A percentile compares a stretch with the other conserved stretches of the same genome.
Evolutionary conservation across 192 early-diverging fungal genomes (phyloP).

Genomic region (Backusella luteola): DNA sequence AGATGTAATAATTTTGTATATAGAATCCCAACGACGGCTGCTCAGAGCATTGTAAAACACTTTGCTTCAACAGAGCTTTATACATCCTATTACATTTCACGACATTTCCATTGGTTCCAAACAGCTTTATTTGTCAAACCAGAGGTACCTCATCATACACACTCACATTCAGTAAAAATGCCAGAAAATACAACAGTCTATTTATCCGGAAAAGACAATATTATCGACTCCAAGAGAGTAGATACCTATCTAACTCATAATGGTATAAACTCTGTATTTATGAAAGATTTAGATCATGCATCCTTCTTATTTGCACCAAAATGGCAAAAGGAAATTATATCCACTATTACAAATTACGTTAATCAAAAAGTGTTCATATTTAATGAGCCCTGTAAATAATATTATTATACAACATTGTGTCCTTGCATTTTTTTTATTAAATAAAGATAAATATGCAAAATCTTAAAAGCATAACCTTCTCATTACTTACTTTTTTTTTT

Average conservation of each 20-base stretch:
- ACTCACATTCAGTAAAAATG: background rate
- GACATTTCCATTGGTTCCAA: constrained; percentile 51
- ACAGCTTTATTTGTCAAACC: constrained; percentile 36
- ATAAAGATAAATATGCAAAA: background rate
- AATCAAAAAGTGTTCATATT: background rate
- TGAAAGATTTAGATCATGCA: constrained; percentile 47
- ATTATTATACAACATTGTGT: too few relatives aligned
- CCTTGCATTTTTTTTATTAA: background rate
- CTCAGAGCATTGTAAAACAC: constrained; percentile 52
- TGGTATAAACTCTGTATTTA: constrained; percentile 36
- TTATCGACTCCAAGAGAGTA: constrained; percentile 40
- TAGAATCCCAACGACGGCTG: constrained; percentile 39
- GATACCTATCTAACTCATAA: constrained; percentile 34
- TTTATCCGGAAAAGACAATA: constrained; percentile 46
- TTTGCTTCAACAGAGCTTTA: constrained; percentile 63
- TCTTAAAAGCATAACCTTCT: background rate
- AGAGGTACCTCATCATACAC: background rate
- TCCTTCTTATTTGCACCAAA: constrained; percentile 36
- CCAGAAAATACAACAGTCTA: constrained; percentile 38
- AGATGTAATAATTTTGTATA: constrained; percentile 60
- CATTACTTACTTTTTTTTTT: too few relatives aligned
- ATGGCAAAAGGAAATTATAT: constrained; percentile 28
- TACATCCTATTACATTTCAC: constrained; percentile 58
- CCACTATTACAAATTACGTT: constrained; percentile 6
- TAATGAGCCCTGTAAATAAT: background rate